These are phyloP conservation scores for Multifurca ochricompacta DNA, from an alignment of 768 basidiomycete species.

Conservation along the genomic window DNA sequence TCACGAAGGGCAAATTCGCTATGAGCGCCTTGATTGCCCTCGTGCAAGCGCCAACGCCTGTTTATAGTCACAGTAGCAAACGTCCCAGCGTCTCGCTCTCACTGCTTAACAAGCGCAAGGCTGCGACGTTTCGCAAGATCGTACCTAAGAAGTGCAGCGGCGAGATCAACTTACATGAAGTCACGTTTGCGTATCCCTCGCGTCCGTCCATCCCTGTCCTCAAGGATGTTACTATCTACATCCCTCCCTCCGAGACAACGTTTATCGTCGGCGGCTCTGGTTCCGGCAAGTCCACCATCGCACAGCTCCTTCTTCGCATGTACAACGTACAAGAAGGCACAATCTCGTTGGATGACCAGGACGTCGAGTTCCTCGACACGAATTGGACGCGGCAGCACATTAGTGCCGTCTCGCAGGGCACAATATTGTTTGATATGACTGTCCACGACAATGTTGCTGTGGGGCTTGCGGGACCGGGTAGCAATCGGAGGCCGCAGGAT, in stretches of 20 bases:
- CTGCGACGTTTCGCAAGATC: conserved; percentile 49
- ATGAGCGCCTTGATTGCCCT: conserved; percentile 62
- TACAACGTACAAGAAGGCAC: conserved; percentile 61
- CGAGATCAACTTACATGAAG: conserved; percentile 53
- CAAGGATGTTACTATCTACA: conserved; percentile 50
- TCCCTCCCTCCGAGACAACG: conserved; percentile 65
- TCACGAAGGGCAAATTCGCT: conserved; percentile 79
- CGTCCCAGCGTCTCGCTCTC: conserved; percentile 16
- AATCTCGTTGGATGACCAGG: conserved; percentile 76
- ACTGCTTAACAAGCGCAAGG: conserved; percentile 32
- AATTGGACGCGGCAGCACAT: conserved; percentile 62
- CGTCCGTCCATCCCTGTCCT: conserved; percentile 57
- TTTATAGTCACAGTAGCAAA: conserved; percentile 15
- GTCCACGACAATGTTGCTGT: conserved; percentile 85
- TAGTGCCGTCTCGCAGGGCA: conserved; percentile 71
- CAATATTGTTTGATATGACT: conserved; percentile 70
- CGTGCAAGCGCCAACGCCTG: conserved; percentile 35
- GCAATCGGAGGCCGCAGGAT: conserved; percentile 35
- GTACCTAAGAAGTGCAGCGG: conserved; percentile 57
- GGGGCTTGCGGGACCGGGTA: conserved; percentile 46
- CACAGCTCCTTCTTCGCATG: conserved; percentile 58
- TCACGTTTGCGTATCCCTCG: conserved; percentile 69
- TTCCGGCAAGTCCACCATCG: conserved; percentile 69
- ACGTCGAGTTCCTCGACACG: conserved; percentile 65
- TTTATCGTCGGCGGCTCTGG: conserved; percentile 78